Percentiles rank a stretch among this genome's conserved stretches.
These are phyloP conservation scores for Ophiostoma novo-ulmi DNA, from an alignment of 2,329 filamentous ascomycete genomes.

Conservation along the genomic window DNA sequence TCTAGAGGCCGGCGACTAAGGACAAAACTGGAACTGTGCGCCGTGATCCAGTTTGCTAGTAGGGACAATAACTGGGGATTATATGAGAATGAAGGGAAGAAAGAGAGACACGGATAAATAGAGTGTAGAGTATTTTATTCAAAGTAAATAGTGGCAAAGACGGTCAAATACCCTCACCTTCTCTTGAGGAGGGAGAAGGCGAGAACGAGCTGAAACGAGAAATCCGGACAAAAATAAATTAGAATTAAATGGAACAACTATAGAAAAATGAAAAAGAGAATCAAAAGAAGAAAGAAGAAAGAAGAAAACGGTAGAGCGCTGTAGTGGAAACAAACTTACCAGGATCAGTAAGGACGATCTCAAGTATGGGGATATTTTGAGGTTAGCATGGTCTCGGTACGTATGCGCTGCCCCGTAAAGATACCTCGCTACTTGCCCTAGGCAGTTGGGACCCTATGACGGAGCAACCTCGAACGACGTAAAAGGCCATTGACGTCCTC, in stretches of 20 bases:
- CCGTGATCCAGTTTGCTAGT: constrained; percentile 10
- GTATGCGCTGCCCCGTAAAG: background rate
- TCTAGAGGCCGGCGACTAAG: background rate
- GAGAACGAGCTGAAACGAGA: background rate
- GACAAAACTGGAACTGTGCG: constrained; percentile 9
- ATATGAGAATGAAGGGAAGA: background rate
- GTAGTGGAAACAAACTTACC: constrained; percentile 2
- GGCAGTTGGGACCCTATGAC: constrained; percentile 4
- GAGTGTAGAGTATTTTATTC: background rate
- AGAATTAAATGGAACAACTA: background rate
- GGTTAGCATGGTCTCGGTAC: constrained; percentile 4
- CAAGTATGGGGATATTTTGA: constrained; percentile 1
- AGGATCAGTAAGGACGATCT: constrained; percentile 8
- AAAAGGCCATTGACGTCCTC: constrained; percentile 12
- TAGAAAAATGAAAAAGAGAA: background rate
- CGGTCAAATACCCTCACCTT: too few relatives aligned
- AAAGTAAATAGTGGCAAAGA: background rate
- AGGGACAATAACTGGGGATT: background rate
- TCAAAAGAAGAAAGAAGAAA: background rate
- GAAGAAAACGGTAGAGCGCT: background rate
- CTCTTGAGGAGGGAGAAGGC: background rate
- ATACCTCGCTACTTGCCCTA: background rate
- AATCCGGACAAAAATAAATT: background rate
- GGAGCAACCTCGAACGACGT: background rate
- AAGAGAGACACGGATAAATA: background rate